Conservation (phyloP, 2,329 filamentous ascomycete genomes). For the Fusarium oligoseptatum region DNA sequence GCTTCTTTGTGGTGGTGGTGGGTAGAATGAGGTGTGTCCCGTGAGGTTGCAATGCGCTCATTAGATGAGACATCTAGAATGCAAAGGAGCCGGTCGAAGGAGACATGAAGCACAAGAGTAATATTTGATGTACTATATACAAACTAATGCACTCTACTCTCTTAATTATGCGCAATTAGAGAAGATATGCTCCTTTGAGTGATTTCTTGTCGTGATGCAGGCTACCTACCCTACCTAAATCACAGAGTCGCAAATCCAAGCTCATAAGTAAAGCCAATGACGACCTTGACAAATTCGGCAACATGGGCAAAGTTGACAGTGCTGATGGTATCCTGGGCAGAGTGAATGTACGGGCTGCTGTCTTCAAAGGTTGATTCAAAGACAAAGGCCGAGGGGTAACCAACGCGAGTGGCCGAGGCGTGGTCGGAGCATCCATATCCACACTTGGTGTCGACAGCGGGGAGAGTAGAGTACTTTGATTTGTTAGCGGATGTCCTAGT, state of each 20-base stretch:
- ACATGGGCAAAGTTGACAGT: conserved; percentile 77
- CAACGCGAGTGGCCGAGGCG: conserved; percentile 74
- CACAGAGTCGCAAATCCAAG: conserved; percentile 63
- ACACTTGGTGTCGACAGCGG: conserved; percentile 63
- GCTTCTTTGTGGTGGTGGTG: background rate
- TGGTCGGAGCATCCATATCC: conserved; percentile 73
- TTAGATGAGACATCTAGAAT: background rate
- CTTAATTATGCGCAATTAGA: background rate
- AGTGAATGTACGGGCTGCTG: conserved; percentile 79
- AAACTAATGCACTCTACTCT: background rate
- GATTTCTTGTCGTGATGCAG: background rate
- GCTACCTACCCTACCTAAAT: background rate
- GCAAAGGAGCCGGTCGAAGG: background rate
- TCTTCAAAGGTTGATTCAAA: conserved; percentile 72
- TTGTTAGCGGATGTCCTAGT: background rate
- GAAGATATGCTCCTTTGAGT: background rate
- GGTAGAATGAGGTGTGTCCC: no score
- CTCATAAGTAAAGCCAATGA: conserved; percentile 62
- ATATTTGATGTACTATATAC: background rate
- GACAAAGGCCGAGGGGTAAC: conserved; percentile 75
- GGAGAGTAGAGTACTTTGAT: conserved; percentile 51
- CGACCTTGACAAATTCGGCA: conserved; percentile 71
- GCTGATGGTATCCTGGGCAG: conserved; percentile 77
- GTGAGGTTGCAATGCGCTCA: background rate
- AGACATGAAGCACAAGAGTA: background rate